phyloP scores from a whole-genome alignment of 495 filamentous ascomycete species.

The Trichoderma erinaceum region DNA sequence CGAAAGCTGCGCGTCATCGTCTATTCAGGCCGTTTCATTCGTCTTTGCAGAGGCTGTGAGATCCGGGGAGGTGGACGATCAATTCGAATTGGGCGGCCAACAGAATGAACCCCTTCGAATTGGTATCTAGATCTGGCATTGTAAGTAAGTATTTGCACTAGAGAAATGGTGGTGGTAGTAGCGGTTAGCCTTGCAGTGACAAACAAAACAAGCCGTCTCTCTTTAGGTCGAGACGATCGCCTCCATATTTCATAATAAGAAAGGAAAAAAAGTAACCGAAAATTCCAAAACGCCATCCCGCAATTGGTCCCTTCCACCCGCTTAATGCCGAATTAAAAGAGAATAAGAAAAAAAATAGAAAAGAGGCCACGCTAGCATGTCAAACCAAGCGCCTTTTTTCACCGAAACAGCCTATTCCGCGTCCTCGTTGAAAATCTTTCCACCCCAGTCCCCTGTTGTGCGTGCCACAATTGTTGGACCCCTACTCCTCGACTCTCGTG shows the following conservation, averaged over 20 bases:
- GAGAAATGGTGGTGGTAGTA: background rate
- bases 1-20: background rate
- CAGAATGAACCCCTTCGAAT: background rate
- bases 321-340: background rate
- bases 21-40: background rate
- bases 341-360: constrained; percentile 1
- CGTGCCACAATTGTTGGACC: constrained; percentile 62
- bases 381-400: constrained; percentile 18
- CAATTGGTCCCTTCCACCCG: background rate
- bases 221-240: too few relatives aligned
- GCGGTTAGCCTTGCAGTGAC: too few relatives aligned
- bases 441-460: constrained; percentile 51
- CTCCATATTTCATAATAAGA: background rate
- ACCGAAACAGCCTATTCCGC: constrained; percentile 61
- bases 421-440: constrained; percentile 56
- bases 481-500: constrained; percentile 67
- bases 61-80: too few relatives aligned
- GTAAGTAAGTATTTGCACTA: background rate
- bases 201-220: background rate
- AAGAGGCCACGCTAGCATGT: constrained; percentile 1
- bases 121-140: background rate
- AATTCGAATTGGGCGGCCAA: background rate
- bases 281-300: background rate
- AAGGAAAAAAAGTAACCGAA: background rate
- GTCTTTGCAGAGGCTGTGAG: background rate